These are phyloP conservation scores for Cicer cuneatum DNA, from an alignment of 306 rosid species.

Conservation along the genomic window DNA sequence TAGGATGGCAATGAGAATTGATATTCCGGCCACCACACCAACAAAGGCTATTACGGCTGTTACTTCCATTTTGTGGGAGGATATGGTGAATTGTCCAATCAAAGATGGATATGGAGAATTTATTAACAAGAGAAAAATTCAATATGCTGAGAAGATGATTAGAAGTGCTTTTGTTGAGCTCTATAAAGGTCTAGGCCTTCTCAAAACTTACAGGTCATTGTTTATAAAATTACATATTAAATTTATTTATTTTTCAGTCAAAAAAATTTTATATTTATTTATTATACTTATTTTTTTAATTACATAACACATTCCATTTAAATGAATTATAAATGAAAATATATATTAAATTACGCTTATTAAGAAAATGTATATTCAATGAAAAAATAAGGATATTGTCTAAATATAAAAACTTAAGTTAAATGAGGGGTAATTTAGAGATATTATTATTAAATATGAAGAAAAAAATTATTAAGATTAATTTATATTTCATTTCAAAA, in stretches of 20 bases:
- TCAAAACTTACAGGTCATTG: conserved; percentile 77
- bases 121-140: conserved; percentile 72
- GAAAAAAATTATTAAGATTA: too few species aligned
- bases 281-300: not conserved
- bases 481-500: too few species aligned
- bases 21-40: conserved; percentile 71
- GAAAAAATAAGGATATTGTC: too few species aligned
- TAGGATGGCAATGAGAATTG: conserved; percentile 66
- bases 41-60: conserved; percentile 54
- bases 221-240: not conserved
- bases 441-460: too few species aligned
- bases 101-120: conserved; percentile 64
- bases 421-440: too few species aligned
- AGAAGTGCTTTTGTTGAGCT: conserved; percentile 87
- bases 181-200: conserved; percentile 76
- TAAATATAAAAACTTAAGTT: too few species aligned
- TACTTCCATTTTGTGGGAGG: conserved; percentile 79
- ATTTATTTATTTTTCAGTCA: too few species aligned
- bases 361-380: too few species aligned
- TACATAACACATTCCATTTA: too few species aligned
- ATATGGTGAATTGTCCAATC: conserved; percentile 66
- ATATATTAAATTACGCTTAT: too few species aligned
- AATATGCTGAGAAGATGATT: conserved; percentile 79
- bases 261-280: not conserved
- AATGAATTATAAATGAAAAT: too few species aligned